These are phyloP conservation scores for Avena insularis DNA, from an alignment of 176 grass and related monocot species.

Conservation along the genomic window DNA sequence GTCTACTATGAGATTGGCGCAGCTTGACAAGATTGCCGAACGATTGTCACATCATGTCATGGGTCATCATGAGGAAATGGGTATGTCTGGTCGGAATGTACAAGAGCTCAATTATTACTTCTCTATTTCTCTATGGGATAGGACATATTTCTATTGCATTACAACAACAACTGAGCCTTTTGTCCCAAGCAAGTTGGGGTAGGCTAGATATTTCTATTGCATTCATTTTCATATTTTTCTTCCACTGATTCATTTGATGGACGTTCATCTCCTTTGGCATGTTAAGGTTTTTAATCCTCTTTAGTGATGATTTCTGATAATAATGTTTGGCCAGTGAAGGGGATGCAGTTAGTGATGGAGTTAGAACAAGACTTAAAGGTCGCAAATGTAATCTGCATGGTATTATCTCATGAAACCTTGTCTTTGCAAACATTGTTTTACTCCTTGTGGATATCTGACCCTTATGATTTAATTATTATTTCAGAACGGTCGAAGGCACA, in stretches of 20 bases:
- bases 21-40: constrained; percentile 96
- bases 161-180: too few relatives aligned
- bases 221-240: constrained; percentile 4
- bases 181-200: too few relatives aligned
- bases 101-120: constrained; percentile 27
- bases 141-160: not conserved
- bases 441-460: constrained; percentile 19
- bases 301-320: constrained; percentile 49
- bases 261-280: constrained; percentile 3
- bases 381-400: constrained; percentile 95
- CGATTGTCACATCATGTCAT: constrained; percentile 91
- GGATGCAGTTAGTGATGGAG: constrained; percentile 98
- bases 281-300: constrained; percentile 26
- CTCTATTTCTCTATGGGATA: not conserved
- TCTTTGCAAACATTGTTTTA: constrained; percentile 19
- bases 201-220: not conserved
- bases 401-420: constrained; percentile 46
- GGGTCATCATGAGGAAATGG: constrained; percentile 98
- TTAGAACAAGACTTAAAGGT: constrained; percentile 98
- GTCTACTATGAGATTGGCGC: constrained; percentile 90
- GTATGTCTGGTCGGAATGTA: constrained; percentile 56
- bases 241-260: not conserved
- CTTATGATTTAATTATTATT: constrained; percentile 50
- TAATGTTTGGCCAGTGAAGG: constrained; percentile 90
- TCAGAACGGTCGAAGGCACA: constrained; percentile 90